Conservation (phyloP, 805 yeast species). For the Yarrowia divulgata region DNA sequence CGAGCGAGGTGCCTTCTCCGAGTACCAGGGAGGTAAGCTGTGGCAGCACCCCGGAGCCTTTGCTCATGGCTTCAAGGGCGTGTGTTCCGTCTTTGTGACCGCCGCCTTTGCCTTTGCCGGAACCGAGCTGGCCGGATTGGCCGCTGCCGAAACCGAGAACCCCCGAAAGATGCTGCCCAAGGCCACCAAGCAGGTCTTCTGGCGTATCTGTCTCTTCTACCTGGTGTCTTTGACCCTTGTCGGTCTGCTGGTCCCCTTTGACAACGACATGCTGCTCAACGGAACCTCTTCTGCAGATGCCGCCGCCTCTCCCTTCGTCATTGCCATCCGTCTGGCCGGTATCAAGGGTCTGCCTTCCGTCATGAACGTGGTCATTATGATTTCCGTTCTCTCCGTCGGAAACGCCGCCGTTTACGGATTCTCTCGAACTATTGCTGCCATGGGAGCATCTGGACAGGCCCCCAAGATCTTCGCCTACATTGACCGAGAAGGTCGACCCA, state of each 20-base stretch:
- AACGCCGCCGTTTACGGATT: conserved; percentile 72
- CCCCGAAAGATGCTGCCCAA: conserved; percentile 71
- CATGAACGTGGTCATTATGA: conserved; percentile 71
- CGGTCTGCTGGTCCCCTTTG: conserved; percentile 71
- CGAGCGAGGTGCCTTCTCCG: conserved; percentile 50
- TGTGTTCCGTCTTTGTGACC: conserved; percentile 68
- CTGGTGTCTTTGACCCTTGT: conserved; percentile 61
- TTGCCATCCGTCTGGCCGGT: conserved; percentile 69
- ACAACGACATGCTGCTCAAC: conserved; percentile 57
- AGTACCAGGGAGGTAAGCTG: conserved; percentile 46
- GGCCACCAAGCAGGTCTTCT: conserved; percentile 80
- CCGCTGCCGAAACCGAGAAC: conserved; percentile 76
- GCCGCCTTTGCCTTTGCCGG: conserved; percentile 83
- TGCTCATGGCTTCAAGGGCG: conserved; percentile 70
- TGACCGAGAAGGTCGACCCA: conserved; percentile 75
- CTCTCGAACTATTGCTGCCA: conserved; percentile 69
- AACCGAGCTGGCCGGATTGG: conserved; percentile 72
- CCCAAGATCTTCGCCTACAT: conserved; percentile 67
- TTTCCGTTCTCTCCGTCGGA: conserved; percentile 74
- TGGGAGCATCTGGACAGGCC: conserved; percentile 69
- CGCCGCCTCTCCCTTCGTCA: conserved; percentile 73
- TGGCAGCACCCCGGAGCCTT: conserved; percentile 64
- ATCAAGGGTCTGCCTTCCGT: conserved; percentile 71
- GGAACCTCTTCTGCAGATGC: conserved; percentile 68
- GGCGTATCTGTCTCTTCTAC: conserved; percentile 77